Evolutionary conservation across 768 basidiomycete genomes (phyloP).

Genomic region (Strobilomyces echinocephalus): DNA sequence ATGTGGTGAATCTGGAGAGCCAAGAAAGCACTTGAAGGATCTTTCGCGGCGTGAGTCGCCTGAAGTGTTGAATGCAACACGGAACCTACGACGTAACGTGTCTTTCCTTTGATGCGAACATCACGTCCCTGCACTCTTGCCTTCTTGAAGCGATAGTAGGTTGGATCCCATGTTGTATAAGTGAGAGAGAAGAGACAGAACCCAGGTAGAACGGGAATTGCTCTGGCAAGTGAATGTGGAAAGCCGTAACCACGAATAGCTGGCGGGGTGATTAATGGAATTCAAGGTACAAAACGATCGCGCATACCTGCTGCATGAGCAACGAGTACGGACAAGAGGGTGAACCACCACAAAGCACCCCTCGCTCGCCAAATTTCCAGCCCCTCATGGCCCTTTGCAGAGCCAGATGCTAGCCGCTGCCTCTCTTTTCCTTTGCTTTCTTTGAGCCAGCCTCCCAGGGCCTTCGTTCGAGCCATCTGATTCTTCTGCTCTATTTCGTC

Average conservation of each 20-base stretch:
- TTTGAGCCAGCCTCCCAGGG: constrained; percentile 66
- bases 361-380: constrained; percentile 61
- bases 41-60: constrained; percentile 34
- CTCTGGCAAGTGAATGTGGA: constrained; percentile 13
- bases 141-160: constrained; percentile 55
- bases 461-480: constrained; percentile 74
- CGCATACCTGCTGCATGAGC: constrained; percentile 47
- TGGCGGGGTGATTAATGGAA: constrained; percentile 8
- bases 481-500: constrained; percentile 76
- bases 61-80: not conserved
- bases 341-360: constrained; percentile 60
- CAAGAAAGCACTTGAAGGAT: constrained; percentile 56
- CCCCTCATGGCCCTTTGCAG: constrained; percentile 39
- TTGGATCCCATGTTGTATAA: constrained; percentile 87
- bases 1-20: constrained; percentile 50
- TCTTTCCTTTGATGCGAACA: constrained; percentile 62
- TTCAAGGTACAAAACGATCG: not conserved
- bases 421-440: constrained; percentile 61
- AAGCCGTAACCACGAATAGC: constrained; percentile 21
- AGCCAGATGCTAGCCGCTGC: constrained; percentile 44
- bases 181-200: constrained; percentile 56
- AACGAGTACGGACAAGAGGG: constrained; percentile 39
- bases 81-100: constrained; percentile 53
- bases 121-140: constrained; percentile 68
- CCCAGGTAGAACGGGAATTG: constrained; percentile 44